These are phyloP conservation scores for Cytospora schulzeri DNA, from an alignment of 2,329 filamentous ascomycete genomes.

Conservation along the genomic window DNA sequence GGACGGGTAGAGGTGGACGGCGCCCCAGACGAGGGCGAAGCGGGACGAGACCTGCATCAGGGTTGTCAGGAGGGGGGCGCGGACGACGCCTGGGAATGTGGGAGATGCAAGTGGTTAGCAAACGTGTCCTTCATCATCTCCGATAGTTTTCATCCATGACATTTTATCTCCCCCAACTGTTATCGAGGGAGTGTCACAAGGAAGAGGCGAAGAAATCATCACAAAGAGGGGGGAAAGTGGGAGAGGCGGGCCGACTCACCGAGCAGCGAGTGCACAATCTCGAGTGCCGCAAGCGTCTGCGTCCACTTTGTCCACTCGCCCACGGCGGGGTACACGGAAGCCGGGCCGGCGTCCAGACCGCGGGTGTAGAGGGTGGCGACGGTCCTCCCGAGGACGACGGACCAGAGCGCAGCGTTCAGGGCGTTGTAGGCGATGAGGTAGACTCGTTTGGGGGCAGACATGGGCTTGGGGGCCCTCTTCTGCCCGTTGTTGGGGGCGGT, in stretches of 20 bases:
- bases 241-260: slow-evolving; percentile 52
- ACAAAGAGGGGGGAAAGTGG: too few relatives aligned
- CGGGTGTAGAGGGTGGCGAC: slow-evolving; percentile 53
- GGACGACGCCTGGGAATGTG: slow-evolving; percentile 68
- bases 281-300: slow-evolving; percentile 80
- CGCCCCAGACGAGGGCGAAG: slow-evolving; percentile 84
- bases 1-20: slow-evolving; percentile 73
- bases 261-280: slow-evolving; percentile 78
- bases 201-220: too few relatives aligned
- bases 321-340: slow-evolving; percentile 61
- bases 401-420: slow-evolving; percentile 63
- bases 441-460: slow-evolving; percentile 33
- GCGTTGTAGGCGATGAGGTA: slow-evolving; percentile 28
- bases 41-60: slow-evolving; percentile 87
- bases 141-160: background rate
- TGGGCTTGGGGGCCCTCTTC: slow-evolving; percentile 29
- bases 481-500: slow-evolving; percentile 29
- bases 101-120: background rate
- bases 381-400: slow-evolving; percentile 71
- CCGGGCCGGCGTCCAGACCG: slow-evolving; percentile 45
- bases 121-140: background rate
- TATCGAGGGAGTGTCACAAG: background rate
- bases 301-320: slow-evolving; percentile 75
- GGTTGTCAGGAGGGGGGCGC: slow-evolving; percentile 83
- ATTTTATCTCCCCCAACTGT: background rate